Base-by-base conservation (phyloP, 139 green algal genomes). In the Chlorella sp. region DNA sequence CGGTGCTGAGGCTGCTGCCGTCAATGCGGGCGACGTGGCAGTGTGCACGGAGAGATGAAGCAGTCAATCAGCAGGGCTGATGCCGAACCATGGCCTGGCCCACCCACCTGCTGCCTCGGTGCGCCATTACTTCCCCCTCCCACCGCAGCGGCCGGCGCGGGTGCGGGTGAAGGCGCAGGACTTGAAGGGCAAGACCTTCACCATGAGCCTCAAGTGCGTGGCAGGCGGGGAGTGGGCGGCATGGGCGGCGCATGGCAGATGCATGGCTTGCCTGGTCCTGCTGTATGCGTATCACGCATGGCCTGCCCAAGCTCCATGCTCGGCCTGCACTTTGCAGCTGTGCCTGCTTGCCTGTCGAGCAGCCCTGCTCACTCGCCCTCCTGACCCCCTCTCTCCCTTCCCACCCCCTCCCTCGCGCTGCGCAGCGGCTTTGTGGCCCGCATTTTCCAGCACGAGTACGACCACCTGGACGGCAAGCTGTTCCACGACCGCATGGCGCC, bases 371-470 rank as follows among this genome's bases (percentile, higher is more conserved):
- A n/a, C 38, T 3, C 13, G 39, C 71, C 39, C 23, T 30, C 25
- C 73, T 16, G 55, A 4, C 7, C 32, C 9, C 23, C 34, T 5
- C 51, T 28, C 47, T 13, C 47, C 11, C 73, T 18, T 9, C 73
- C 5, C 26, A 28, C n/a, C 4, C 4, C 71, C 11, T n/a, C n/a
- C n/a, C n/a, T n/a, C n/a, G n/a, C n/a, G n/a, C n/a, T n/a, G 26
- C 56, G 75, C 75, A 82, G 88, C 44, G 96, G 89, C 64, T 99
- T 92, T 74, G 79, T 93, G 30, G 95, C 97, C 7, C 89, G 97
- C 26, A 97, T 99, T 39, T 99, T 99, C 88, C 97, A 99, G 88
- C 98, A 99, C 87, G 98, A 99, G 88, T 99, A 95, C 70, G 97
- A 99, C 90, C 72, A 68, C 65, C 86, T 99, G 44, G 93, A 99